Base-by-base conservation (phyloP, 106 monocot genomes). In the Dactylorhiza incarnata region DNA sequence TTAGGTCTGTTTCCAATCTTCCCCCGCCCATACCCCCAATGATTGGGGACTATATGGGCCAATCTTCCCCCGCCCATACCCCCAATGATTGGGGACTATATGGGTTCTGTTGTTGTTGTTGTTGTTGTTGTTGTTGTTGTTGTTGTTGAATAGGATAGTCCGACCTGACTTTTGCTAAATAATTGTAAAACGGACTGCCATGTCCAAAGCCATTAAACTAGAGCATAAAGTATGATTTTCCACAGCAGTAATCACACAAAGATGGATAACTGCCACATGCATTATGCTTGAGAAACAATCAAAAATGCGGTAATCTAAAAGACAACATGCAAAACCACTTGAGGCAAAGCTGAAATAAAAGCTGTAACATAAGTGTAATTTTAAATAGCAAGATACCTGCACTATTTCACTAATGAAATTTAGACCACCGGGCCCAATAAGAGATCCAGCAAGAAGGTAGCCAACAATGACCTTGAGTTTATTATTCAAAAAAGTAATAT, bases 381-480 rank as follows among this genome's bases (percentile, higher is more conserved):
- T 20, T 72, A 23, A 72, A n/a, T 13, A 24, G 45, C 6, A 46
- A 69, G 14, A 55, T 78, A 97, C 97, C 94, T 99, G 97, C 45
- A 99, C 97, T 78, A 99, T 86, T 83, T 99, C 97, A 74, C 78
- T 94, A 75, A 99, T 89, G 74, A 89, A 94, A 54, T 86, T 89
- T 65, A 99, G 75, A 16, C 97, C 97, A 13, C 97, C 97, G 59
- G 97, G 97, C 50, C 97, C 97, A 81, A 99, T 88, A 19, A 99
- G 86, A 83, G 97, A 94, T 17, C 97, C 97, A 54, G 97, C 91
- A 80, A 99, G 91, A 78, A 99, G 97, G 76, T 94, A 99, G 66
- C 97, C 97, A 82, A 99, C 97, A 84, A 94, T 99, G 25, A 94
- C 97, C 97, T 97, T 77, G 46, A 51, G 53, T 15, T 66, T 53